A percentile compares a stretch with the other conserved stretches of the same genome.
Evolutionary conservation across 2,329 filamentous ascomycete genomes (phyloP).

Genomic region (Aspergillus sp.): DNA sequence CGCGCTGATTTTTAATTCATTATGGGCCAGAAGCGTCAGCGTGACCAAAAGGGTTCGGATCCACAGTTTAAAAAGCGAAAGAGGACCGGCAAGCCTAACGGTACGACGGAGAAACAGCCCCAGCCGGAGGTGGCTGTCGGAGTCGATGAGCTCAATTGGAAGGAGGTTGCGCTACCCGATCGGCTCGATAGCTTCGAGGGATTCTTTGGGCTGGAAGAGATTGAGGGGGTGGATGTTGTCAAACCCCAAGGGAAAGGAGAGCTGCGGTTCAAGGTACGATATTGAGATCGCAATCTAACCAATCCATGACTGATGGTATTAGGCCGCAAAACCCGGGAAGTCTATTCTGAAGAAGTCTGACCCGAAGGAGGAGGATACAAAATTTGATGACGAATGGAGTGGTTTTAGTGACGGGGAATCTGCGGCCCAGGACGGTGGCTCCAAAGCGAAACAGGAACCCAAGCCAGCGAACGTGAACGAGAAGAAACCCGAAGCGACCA

Average conservation of each 20-base stretch:
- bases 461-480: conserved; percentile 22
- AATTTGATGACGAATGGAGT: conserved; percentile 60
- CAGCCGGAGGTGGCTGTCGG: conserved; percentile 31
- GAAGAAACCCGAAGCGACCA: conserved; percentile 10
- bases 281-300: neutral
- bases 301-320: conserved; percentile 7
- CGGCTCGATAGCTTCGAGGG: conserved; percentile 87
- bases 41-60: conserved; percentile 30
- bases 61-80: conserved; percentile 37
- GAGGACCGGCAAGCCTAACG: conserved; percentile 23
- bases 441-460: conserved; percentile 10
- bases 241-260: conserved; percentile 57
- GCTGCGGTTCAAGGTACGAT: conserved; percentile 43
- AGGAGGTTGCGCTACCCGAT: conserved; percentile 67
- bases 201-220: conserved; percentile 87
- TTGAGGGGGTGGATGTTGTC: conserved; percentile 86
- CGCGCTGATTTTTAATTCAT: neutral
- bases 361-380: conserved; percentile 20
- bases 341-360: conserved; percentile 29
- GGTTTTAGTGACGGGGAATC: conserved; percentile 60
- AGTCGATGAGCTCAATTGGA: conserved; percentile 60
- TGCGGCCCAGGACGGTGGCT: conserved; percentile 18
- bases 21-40: conserved; percentile 40
- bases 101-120: conserved; percentile 18
- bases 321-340: conserved; percentile 37